These are phyloP conservation scores for Beauveria scarabaeidicola DNA, from an alignment of 2,329 filamentous ascomycete species.

Conservation along the genomic window DNA sequence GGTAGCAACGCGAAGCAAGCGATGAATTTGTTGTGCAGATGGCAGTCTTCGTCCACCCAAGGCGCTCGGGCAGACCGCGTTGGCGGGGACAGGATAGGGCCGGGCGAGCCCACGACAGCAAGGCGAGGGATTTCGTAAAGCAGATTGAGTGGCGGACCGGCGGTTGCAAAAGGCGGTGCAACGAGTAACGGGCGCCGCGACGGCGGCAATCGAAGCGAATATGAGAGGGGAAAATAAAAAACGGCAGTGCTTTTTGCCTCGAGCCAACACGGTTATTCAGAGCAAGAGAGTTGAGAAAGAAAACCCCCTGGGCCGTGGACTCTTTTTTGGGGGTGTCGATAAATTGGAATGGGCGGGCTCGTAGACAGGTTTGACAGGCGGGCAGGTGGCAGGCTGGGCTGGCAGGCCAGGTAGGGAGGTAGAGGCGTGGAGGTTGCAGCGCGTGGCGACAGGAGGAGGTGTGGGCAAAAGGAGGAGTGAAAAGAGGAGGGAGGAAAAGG, in stretches of 20 bases:
- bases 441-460: constrained; percentile 1
- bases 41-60: background rate
- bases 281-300: background rate
- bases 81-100: constrained; percentile 5
- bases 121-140: constrained; percentile 6
- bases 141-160: background rate
- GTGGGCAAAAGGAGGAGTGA: constrained; percentile 17
- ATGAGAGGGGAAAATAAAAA: background rate
- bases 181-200: background rate
- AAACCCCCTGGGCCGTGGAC: constrained; percentile 2
- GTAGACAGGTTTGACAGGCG: background rate
- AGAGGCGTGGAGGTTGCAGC: constrained; percentile 13
- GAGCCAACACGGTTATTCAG: background rate
- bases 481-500: constrained; percentile 13
- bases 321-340: constrained; percentile 12
- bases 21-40: constrained; percentile 1
- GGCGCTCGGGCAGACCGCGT: constrained; percentile 1
- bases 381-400: too few relatives aligned
- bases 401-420: too few relatives aligned
- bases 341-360: constrained; percentile 6
- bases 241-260: background rate
- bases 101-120: background rate
- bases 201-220: background rate
- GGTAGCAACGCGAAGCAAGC: background rate
- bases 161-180: background rate